Evolutionary conservation across 2,329 filamentous ascomycete species (phyloP).

Genomic region (Amesomyces nigricolor): DNA sequence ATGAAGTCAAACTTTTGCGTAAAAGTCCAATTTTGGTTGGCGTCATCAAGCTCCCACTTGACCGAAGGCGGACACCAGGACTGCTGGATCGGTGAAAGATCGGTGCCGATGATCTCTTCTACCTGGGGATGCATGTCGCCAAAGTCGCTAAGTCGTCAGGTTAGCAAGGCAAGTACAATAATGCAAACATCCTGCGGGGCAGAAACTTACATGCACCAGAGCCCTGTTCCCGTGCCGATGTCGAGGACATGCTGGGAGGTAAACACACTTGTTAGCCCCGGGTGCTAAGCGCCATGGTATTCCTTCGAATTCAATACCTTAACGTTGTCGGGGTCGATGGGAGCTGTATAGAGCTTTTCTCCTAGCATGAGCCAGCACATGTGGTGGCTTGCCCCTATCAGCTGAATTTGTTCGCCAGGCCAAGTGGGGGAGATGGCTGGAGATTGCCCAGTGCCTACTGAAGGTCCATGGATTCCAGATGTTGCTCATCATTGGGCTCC

Average conservation of each 20-base stretch:
- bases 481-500: constrained; percentile 13
- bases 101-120: constrained; percentile 29
- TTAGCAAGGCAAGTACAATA: neutral
- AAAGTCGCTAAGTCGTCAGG: constrained; percentile 25
- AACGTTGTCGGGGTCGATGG: constrained; percentile 19
- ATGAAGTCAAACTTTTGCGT: constrained; percentile 29
- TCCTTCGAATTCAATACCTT: neutral
- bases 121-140: constrained; percentile 30
- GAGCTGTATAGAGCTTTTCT: constrained; percentile 32
- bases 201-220: constrained; percentile 34
- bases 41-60: constrained; percentile 35
- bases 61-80: constrained; percentile 31
- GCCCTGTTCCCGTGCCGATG: constrained; percentile 40
- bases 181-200: too few relatives aligned
- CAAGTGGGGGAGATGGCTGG: neutral
- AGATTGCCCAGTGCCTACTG: neutral
- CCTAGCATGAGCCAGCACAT: constrained; percentile 28
- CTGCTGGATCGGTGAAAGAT: constrained; percentile 31
- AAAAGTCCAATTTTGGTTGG: constrained; percentile 28
- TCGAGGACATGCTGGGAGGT: constrained; percentile 33
- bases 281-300: too few relatives aligned
- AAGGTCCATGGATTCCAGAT: constrained; percentile 29
- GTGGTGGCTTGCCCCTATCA: constrained; percentile 27
- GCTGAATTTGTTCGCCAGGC: too few relatives aligned
- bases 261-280: neutral